phyloP scores from a whole-genome alignment of 768 basidiomycete species.

The Russula sp. region DNA sequence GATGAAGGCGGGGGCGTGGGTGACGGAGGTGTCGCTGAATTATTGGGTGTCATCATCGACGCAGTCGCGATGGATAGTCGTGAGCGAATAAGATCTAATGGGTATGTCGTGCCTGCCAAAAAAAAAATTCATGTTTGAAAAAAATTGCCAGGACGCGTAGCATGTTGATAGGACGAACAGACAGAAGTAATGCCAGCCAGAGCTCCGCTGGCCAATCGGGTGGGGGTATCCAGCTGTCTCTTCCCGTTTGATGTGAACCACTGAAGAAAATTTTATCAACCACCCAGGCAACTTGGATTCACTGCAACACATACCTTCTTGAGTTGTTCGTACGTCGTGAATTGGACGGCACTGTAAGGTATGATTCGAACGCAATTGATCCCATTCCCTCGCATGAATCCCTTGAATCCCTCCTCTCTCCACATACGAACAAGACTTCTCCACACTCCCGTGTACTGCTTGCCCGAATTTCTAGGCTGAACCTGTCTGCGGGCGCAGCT shows the following conservation, averaged over 20 bases:
- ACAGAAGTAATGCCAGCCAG: slow-evolving; percentile 94
- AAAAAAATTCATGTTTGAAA: background rate
- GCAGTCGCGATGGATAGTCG: slow-evolving; percentile 91
- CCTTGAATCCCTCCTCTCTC: slow-evolving; percentile 88
- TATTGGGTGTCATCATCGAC: slow-evolving; percentile 46
- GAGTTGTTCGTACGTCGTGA: slow-evolving; percentile 85
- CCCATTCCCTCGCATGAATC: slow-evolving; percentile 92
- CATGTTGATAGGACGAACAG: slow-evolving; percentile 51
- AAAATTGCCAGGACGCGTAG: slow-evolving; percentile 3
- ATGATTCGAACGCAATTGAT: slow-evolving; percentile 92
- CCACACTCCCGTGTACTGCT: slow-evolving; percentile 83
- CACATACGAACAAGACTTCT: slow-evolving; percentile 84
- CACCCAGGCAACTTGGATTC: background rate
- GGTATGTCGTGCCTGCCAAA: slow-evolving; percentile 74
- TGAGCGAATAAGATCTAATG: slow-evolving; percentile 89
- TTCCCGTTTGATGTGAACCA: slow-evolving; percentile 69
- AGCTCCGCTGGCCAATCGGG: slow-evolving; percentile 81
- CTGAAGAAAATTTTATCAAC: slow-evolving; percentile 37
- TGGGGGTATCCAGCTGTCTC: slow-evolving; percentile 81
- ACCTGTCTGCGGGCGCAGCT: slow-evolving; percentile 63
- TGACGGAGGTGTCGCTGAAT: slow-evolving; percentile 25
- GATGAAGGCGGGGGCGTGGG: slow-evolving; percentile 33
- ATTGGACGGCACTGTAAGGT: slow-evolving; percentile 86
- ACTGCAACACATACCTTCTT: slow-evolving; percentile 61
- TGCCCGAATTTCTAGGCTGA: slow-evolving; percentile 62